Evolutionary conservation across 306 rosid genomes (phyloP).

Genomic region (Rubus idaeus): DNA sequence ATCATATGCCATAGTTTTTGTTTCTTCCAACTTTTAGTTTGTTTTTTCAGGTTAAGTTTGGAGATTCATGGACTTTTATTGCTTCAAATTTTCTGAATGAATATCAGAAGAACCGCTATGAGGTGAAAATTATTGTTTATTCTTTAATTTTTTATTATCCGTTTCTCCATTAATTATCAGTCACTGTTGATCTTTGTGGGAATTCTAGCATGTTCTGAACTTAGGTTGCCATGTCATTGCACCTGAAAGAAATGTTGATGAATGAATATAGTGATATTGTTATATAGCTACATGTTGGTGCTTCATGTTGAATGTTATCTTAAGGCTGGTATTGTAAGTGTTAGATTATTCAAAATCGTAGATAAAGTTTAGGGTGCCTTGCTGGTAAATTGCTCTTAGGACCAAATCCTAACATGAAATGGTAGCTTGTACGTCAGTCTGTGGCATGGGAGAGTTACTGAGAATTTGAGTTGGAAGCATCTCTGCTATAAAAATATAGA

Average conservation of each 20-base stretch:
- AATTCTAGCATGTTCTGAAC: background rate
- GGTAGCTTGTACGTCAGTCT: background rate
- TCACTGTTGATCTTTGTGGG: constrained; percentile 18
- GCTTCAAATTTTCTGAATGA: constrained; percentile 77
- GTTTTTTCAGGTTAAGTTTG: constrained; percentile 74
- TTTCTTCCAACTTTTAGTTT: constrained; percentile 2
- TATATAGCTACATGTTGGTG: background rate
- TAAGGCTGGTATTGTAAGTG: background rate
- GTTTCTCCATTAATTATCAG: background rate
- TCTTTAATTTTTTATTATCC: background rate
- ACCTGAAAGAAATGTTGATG: background rate
- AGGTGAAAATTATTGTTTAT: constrained; percentile 48
- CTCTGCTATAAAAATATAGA: background rate
- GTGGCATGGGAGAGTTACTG: background rate
- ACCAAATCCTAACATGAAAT: background rate
- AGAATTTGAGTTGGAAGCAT: background rate
- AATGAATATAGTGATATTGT: background rate
- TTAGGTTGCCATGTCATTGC: background rate
- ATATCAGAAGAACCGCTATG: constrained; percentile 56
- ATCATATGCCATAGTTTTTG: background rate
- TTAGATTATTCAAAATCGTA: background rate
- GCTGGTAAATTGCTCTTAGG: too few relatives aligned
- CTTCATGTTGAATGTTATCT: background rate
- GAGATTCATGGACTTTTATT: constrained; percentile 74
- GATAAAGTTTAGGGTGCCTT: background rate